A percentile compares a stretch with the other conserved stretches of the same genome.
phyloP scores from a whole-genome alignment of 176 grass and related monocot genomes.

The Phragmites australis region DNA sequence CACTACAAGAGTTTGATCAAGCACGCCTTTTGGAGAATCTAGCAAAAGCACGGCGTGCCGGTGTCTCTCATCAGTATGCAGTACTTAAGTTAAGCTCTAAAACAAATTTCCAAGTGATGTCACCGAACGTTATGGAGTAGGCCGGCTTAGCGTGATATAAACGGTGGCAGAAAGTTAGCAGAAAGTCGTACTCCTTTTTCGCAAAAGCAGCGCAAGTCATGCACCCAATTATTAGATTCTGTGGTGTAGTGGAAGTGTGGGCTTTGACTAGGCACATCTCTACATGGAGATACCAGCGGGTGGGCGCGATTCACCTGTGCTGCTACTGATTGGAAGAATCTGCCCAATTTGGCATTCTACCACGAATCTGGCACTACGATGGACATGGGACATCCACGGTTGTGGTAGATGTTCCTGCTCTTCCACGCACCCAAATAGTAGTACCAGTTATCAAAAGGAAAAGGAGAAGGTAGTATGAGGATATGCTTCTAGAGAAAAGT shows the following conservation, averaged over 20 bases:
- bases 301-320: conserved; percentile 13
- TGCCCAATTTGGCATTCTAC: conserved; percentile 32
- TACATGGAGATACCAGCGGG: conserved; percentile 31
- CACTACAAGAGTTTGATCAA: background rate
- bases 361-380: conserved; percentile 18
- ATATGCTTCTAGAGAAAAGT: background rate
- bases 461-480: background rate
- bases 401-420: background rate
- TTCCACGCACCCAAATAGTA: background rate
- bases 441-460: background rate
- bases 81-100: background rate
- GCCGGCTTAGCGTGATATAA: background rate
- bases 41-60: background rate
- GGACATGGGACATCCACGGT: too few relatives aligned
- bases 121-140: background rate
- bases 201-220: background rate
- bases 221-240: conserved; percentile 39
- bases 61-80: background rate
- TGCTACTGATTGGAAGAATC: conserved; percentile 16
- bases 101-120: conserved; percentile 11
- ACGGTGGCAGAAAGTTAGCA: background rate
- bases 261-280: conserved; percentile 32
- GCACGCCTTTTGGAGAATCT: conserved; percentile 1
- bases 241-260: background rate
- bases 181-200: conserved; percentile 1